These are phyloP conservation scores for Pseudogymnoascus sp. DNA, from an alignment of 2,329 filamentous ascomycete genomes.

Conservation along the genomic window DNA sequence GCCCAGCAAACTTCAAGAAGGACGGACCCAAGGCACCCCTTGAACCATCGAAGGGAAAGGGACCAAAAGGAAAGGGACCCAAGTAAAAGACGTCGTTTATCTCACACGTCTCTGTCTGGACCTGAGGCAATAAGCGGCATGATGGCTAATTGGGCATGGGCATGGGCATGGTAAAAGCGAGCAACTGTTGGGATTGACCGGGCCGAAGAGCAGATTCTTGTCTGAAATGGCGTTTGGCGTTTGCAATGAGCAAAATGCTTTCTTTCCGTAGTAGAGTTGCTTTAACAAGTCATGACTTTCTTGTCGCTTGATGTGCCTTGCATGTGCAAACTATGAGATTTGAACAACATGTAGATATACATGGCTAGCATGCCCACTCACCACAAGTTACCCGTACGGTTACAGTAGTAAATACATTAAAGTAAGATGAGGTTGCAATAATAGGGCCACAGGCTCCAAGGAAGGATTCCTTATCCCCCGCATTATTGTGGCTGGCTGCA, in stretches of 20 bases:
- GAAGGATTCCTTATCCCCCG: slow-evolving; percentile 3
- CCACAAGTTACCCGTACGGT: neutral
- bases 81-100: neutral
- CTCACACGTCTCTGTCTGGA: neutral
- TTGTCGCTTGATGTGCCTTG: neutral
- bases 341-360: neutral
- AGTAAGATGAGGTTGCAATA: neutral
- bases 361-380: neutral
- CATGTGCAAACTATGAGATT: neutral
- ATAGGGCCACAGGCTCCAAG: neutral
- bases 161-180: neutral
- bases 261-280: slow-evolving; percentile 1
- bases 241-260: neutral
- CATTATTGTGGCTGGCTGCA: neutral
- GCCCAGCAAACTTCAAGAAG: neutral
- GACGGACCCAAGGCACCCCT: neutral
- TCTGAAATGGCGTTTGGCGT: neutral
- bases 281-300: slow-evolving; percentile 5
- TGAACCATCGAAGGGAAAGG: neutral
- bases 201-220: neutral
- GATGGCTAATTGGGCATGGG: neutral
- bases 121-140: neutral
- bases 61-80: neutral
- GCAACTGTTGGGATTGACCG: neutral
- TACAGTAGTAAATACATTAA: neutral